Conservation (phyloP, 1,284 basidiomycete genomes). For the Cryptococcus sp. region DNA sequence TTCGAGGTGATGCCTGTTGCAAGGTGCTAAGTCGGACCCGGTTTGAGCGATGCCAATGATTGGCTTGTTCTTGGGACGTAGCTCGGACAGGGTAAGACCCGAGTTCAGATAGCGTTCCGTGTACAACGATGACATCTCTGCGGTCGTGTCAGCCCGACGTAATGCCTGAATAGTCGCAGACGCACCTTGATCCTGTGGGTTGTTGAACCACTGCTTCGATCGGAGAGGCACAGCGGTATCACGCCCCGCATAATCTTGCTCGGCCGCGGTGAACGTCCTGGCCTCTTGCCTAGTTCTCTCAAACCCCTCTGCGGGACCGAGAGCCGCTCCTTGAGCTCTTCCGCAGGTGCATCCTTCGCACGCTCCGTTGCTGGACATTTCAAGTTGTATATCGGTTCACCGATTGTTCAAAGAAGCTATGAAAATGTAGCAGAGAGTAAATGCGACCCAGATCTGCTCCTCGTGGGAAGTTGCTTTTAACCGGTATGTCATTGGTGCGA, state of each 20-base stretch:
- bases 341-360: conserved; percentile 40
- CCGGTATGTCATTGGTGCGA: no score
- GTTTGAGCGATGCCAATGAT: conserved; percentile 80
- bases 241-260: conserved; percentile 32
- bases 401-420: no score
- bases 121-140: conserved; percentile 41
- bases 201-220: conserved; percentile 49
- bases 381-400: no score
- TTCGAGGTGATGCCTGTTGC: conserved; percentile 49
- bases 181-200: conserved; percentile 41
- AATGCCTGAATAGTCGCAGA: not conserved
- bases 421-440: no score
- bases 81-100: conserved; percentile 35
- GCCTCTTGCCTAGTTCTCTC: conserved; percentile 18
- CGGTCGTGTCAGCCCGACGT: conserved; percentile 8
- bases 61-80: conserved; percentile 66
- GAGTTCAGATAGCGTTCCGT: conserved; percentile 51
- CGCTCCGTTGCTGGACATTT: not conserved
- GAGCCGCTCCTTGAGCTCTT: conserved; percentile 14
- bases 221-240: conserved; percentile 43
- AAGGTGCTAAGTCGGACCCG: conserved; percentile 48
- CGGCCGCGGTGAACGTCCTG: conserved; percentile 44
- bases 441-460: no score
- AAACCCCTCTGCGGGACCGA: conserved; percentile 10
- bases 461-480: no score